Conservation (phyloP, 805 yeast genomes). For the Hanseniaspora singularis region DNA sequence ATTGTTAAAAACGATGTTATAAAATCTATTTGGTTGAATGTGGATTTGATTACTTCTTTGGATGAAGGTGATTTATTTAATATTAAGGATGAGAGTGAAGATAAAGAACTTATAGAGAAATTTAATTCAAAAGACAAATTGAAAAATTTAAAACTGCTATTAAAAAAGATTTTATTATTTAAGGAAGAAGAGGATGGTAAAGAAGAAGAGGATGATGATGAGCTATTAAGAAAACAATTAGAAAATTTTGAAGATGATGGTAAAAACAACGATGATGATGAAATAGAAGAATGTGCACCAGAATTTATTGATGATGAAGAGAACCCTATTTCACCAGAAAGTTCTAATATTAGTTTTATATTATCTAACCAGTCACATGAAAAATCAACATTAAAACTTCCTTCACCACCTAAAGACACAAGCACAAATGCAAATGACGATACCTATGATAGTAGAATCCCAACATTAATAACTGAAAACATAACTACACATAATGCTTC, state of each 20-base stretch:
- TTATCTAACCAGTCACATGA: constrained; percentile 2
- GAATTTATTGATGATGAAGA: constrained; percentile 5
- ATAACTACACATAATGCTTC: background rate
- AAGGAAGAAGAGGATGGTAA: background rate
- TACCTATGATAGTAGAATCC: background rate
- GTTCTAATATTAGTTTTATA: background rate
- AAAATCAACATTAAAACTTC: constrained; percentile 3
- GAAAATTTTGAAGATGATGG: background rate
- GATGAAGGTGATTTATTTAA: background rate
- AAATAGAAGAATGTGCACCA: constrained; percentile 1
- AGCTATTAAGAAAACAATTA: constrained; percentile 1
- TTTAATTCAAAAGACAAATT: background rate
- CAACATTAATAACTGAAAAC: background rate
- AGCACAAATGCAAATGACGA: constrained; percentile 14
- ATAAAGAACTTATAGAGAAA: constrained; percentile 8
- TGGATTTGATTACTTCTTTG: constrained; percentile 7
- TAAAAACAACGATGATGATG: background rate
- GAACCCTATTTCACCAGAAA: background rate
- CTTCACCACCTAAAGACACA: constrained; percentile 13
- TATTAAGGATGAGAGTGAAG: background rate
- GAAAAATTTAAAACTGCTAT: constrained; percentile 6
- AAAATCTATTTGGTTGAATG: constrained; percentile 12
- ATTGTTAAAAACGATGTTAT: background rate
- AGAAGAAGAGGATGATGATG: constrained; percentile 1
- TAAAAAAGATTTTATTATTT: constrained; percentile 1